A percentile compares a stretch with the other conserved stretches of the same genome.
Evolutionary conservation across 1,284 basidiomycete species (phyloP).

Genomic region (Cutaneotrichosporon arboriforme): DNA sequence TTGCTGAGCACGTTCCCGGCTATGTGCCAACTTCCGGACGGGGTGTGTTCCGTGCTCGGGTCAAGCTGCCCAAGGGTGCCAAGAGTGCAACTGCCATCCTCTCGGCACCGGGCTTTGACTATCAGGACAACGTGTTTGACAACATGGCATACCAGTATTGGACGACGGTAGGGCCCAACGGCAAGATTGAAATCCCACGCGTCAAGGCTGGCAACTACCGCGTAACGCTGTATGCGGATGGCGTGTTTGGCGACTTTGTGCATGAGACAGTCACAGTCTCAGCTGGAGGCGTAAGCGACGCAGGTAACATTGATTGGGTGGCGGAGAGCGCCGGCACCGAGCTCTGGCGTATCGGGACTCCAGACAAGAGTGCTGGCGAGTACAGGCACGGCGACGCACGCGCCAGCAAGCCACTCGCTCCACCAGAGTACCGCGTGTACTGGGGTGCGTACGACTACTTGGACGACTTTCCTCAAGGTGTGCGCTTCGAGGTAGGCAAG

Average conservation of each 20-base stretch:
- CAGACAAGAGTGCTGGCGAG: constrained; percentile 30
- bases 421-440: constrained; percentile 29
- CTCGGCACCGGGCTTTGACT: constrained; percentile 26
- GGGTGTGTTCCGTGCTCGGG: constrained; percentile 21
- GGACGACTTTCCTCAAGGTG: constrained; percentile 31
- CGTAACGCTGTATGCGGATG: constrained; percentile 37
- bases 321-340: constrained; percentile 29
- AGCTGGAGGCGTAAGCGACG: constrained; percentile 15
- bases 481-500: constrained; percentile 29
- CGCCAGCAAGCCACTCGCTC: constrained; percentile 22
- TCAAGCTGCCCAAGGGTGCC: constrained; percentile 24
- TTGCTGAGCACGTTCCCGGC: constrained; percentile 27
- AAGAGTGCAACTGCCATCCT: constrained; percentile 27
- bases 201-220: constrained; percentile 37
- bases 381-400: constrained; percentile 25
- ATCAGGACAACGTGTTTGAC: constrained; percentile 29
- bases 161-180: constrained; percentile 24
- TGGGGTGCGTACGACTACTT: constrained; percentile 31
- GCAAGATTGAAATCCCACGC: constrained; percentile 24
- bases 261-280: constrained; percentile 26
- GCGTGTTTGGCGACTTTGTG: constrained; percentile 33
- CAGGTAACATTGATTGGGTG: constrained; percentile 18
- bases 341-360: constrained; percentile 34
- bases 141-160: constrained; percentile 34
- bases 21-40: constrained; percentile 24